Base-by-base conservation (phyloP, 345 rosid species). In the Euphorbia peplus region DNA sequence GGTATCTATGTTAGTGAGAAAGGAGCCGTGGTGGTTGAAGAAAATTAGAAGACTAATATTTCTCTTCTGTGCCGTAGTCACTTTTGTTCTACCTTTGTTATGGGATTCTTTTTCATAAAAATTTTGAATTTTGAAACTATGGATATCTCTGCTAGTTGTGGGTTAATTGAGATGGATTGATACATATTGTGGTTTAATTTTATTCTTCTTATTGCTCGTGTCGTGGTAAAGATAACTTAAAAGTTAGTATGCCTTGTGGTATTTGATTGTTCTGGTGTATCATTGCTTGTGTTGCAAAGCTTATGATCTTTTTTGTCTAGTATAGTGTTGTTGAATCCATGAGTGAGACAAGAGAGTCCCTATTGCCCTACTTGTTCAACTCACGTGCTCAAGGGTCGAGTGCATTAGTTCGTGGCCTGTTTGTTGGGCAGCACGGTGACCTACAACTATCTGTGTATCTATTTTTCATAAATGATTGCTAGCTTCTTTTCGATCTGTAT, bases 1-100 rank as follows among this genome's bases (percentile, higher is more conserved):
- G 62, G 62, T 29, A 57, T 57, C 62, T 57, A 57, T 29, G 62
- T 57, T 18, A 57, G 62, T 32, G 62, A 57, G 62, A 57, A 57
- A 15, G 62, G 62, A 24, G 14, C 62, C 2, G 21, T 57, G 30
- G 62, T 57, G 5, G 41, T 0, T 25, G 39, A 57, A 18, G 62
- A 29, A 39, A 39, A 14, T 57, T 19, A 50, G 24, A 18, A 50
- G 54, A 50, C 21, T 50, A 50, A 0, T 18, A 18, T 50, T 50
- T 16, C 9, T 50, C 19, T n/a, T 50, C 24, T n/a, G 6, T 50
- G 22, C 19, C 22, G 21, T 50, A 50, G 24, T 46, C n/a, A 14
- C n/a, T 14, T 0, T 39, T 39, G 6, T 4, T 39, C 16, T 50
- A 4, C 54, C 54, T 24, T 50, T n/a, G 54, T 50, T 48, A 48